Percentiles rank a stretch among this genome's conserved stretches.
Conservation (phyloP, 768 basidiomycete genomes). For the Butyriboletus loyo region DNA sequence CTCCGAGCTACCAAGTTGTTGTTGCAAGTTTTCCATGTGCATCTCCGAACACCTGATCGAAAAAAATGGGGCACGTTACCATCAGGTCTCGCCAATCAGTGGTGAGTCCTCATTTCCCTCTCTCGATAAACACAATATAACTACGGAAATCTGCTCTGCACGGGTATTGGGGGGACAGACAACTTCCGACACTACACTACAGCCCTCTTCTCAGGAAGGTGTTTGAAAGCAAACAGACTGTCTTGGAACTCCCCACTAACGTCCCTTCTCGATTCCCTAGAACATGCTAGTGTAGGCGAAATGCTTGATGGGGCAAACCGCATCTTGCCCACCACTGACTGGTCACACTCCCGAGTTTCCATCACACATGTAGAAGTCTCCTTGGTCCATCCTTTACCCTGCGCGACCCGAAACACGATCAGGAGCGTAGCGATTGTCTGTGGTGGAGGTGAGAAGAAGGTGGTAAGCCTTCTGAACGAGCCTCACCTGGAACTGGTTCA, state of each 20-base stretch:
- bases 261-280: neutral
- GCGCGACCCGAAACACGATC: conserved; percentile 6
- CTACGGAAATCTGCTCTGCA: neutral
- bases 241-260: neutral
- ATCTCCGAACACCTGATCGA: too few relatives aligned
- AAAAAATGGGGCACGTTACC: too few relatives aligned
- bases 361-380: conserved; percentile 2
- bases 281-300: neutral
- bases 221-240: neutral
- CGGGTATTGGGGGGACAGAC: neutral
- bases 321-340: neutral
- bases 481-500: conserved; percentile 29
- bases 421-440: conserved; percentile 3
- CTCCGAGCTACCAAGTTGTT: too few relatives aligned
- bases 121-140: neutral
- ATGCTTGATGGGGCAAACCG: neutral
- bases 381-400: conserved; percentile 3
- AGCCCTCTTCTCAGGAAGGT: neutral
- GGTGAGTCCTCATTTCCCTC: too few relatives aligned
- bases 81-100: too few relatives aligned
- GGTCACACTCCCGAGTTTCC: neutral
- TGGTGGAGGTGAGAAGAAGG: neutral
- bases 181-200: neutral
- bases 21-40: too few relatives aligned
- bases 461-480: too few relatives aligned